Percentiles rank a stretch among this genome's conserved stretches.
These are phyloP conservation scores for Coriolopsis trogii DNA, from an alignment of 1,284 basidiomycete genomes.

Conservation along the genomic window DNA sequence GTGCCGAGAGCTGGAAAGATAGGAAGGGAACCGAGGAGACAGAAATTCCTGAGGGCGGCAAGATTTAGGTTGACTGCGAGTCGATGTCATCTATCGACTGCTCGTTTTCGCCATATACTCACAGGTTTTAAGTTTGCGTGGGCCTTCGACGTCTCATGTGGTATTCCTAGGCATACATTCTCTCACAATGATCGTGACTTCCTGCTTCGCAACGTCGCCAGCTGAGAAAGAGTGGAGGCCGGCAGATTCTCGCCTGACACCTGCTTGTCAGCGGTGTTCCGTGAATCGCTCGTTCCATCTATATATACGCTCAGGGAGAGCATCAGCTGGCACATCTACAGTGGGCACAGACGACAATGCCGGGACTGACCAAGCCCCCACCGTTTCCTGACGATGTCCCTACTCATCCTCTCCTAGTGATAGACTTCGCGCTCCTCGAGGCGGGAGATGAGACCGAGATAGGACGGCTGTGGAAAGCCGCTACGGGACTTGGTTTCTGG, in stretches of 20 bases:
- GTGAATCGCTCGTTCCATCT: too few species aligned
- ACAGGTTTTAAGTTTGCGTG: too few species aligned
- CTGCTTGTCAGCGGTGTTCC: too few species aligned
- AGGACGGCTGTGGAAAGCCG: constrained; percentile 35
- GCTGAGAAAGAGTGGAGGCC: too few species aligned
- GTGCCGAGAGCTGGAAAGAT: constrained; percentile 25
- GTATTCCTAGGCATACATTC: too few species aligned
- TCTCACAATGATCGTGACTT: too few species aligned
- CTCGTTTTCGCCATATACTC: too few species aligned
- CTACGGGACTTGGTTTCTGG: constrained; percentile 38
- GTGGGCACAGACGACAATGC: constrained; percentile 12
- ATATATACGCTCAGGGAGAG: too few species aligned
- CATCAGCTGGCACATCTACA: too few species aligned
- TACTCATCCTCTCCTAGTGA: constrained; percentile 36
- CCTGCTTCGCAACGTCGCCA: too few species aligned
- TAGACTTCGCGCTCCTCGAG: constrained; percentile 37
- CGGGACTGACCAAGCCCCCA: constrained; percentile 30
- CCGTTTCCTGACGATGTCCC: constrained; percentile 37
- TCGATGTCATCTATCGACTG: not conserved
- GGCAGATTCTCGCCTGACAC: too few species aligned
- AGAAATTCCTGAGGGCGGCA: not conserved
- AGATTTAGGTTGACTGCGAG: not conserved
- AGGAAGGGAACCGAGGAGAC: constrained; percentile 4
- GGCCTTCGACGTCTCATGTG: too few species aligned
- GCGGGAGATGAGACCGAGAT: constrained; percentile 31